A percentile compares a stretch with the other conserved stretches of the same genome.
These are phyloP conservation scores for Closterium sp. DNA, from an alignment of 139 green algal genomes.

Conservation along the genomic window DNA sequence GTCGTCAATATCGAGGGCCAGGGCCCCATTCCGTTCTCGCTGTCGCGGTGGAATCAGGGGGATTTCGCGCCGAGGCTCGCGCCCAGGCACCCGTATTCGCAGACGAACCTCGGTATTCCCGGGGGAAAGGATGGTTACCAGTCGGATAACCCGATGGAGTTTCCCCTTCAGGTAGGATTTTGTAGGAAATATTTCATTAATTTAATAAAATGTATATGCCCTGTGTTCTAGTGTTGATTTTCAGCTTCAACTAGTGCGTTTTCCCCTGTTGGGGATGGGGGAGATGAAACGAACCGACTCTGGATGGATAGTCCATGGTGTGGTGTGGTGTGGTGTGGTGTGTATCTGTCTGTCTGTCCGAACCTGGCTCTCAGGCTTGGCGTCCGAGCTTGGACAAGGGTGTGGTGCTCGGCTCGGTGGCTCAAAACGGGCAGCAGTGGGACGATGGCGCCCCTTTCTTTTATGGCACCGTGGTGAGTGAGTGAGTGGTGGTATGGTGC, in stretches of 20 bases:
- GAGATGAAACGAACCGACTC: too few relatives aligned
- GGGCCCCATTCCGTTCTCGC: constrained; percentile 20
- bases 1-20: constrained; percentile 44
- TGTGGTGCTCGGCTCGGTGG: constrained; percentile 40
- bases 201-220: too few relatives aligned
- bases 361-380: constrained; percentile 26
- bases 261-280: background rate
- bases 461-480: constrained; percentile 47
- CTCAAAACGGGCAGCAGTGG: constrained; percentile 46
- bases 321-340: background rate
- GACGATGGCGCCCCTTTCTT: constrained; percentile 24
- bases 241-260: background rate
- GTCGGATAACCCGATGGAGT: constrained; percentile 24
- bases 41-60: constrained; percentile 43
- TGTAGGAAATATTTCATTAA: background rate
- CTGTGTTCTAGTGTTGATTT: background rate
- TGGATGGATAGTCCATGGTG: too few relatives aligned
- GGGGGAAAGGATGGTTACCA: constrained; percentile 7
- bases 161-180: constrained; percentile 20
- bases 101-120: constrained; percentile 35
- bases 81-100: constrained; percentile 42
- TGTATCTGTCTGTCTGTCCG: background rate
- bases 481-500: too few relatives aligned
- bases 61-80: constrained; percentile 33
- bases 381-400: constrained; percentile 10